A percentile compares a stretch with the other conserved stretches of the same genome.
These are phyloP conservation scores for Wickerhamiella sorbophila DNA, from an alignment of 805 yeast genomes.

Conservation along the genomic window DNA sequence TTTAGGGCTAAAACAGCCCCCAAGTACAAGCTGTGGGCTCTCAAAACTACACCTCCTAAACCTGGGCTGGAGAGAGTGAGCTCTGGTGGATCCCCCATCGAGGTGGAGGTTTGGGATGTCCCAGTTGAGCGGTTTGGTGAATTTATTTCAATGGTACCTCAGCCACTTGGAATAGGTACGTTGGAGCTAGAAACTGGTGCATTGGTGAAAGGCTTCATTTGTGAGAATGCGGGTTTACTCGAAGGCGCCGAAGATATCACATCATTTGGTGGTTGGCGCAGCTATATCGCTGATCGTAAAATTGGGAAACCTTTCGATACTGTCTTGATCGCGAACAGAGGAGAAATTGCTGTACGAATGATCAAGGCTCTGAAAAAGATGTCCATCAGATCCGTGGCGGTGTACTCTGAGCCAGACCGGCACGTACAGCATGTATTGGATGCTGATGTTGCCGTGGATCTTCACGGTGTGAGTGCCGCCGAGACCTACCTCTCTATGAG, in stretches of 20 bases:
- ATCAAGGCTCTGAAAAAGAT: slow-evolving; percentile 75
- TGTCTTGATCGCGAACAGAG: slow-evolving; percentile 92
- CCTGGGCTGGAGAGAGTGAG: slow-evolving; percentile 75
- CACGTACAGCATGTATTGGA: slow-evolving; percentile 73
- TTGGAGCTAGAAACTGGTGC: slow-evolving; percentile 70
- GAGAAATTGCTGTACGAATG: slow-evolving; percentile 93
- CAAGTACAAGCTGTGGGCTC: slow-evolving; percentile 63
- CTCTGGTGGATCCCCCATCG: slow-evolving; percentile 32
- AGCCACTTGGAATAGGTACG: slow-evolving; percentile 90
- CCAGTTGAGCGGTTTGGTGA: slow-evolving; percentile 68
- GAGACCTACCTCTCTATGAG: slow-evolving; percentile 81
- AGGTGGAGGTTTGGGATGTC: slow-evolving; percentile 69
- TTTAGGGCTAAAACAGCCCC: slow-evolving; percentile 54
- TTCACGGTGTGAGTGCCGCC: slow-evolving; percentile 73
- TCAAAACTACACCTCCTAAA: slow-evolving; percentile 64
- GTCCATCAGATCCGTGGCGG: slow-evolving; percentile 67
- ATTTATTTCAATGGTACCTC: slow-evolving; percentile 79
- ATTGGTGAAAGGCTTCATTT: slow-evolving; percentile 84
- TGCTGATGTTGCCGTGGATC: slow-evolving; percentile 71
- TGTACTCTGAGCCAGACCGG: slow-evolving; percentile 81
- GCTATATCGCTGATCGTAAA: slow-evolving; percentile 30
- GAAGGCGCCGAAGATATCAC: slow-evolving; percentile 71
- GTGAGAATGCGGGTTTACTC: slow-evolving; percentile 56
- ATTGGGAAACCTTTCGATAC: slow-evolving; percentile 53
- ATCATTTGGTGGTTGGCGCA: slow-evolving; percentile 77